Evolutionary conservation across 1,139 yeast genomes (phyloP), one percentile per base, ranked within the genome.

Genomic region (Pichia sp.): DNA sequence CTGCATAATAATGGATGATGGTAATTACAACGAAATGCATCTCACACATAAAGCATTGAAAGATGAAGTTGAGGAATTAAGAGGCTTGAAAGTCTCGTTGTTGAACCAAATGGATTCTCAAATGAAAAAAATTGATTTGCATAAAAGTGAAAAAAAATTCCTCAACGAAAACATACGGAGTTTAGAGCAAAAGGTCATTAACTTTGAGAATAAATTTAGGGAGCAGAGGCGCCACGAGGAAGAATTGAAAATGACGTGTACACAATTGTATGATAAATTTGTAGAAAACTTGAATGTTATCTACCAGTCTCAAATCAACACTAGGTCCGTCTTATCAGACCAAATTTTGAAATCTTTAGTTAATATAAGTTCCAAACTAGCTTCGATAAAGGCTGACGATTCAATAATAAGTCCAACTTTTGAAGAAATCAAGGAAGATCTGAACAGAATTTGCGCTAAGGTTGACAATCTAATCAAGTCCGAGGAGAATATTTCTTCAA

Each of bases 1-100:
- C 1, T 53, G 60, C 30, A 75, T 85, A 15, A 83, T 74, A 66
- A 68, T 85, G 75, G 81, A 82, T 61, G 82, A 81, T 50, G 75
- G 72, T 7, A 83, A 83, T 62, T 83, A 83, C 62, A 76, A 77
- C 50, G 77, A 75, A 42, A 59, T 84, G 38, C 72, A 78, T 56
- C 72, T 72, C 54, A 77, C 75, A 53, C 66, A 75, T 23, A 79
- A 77, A 57, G 77, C 73, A 55, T 70, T 72, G 50, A 76, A 74
- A 49, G 75, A 75, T 5, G 80, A 78, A 59, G 67, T 75, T 7
- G 73, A 72, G 41, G 82, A 78, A 59, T 64, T 70, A 16, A 40
- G 55, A 10, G 50, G 49, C 3, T 53, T 54, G 34, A 48, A 50
- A 47, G 29, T 30, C 19, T 41, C 60, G 34, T 68, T 53, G 57